Conservation (phyloP, 345 rosid genomes). For the Linum lewisii region DNA sequence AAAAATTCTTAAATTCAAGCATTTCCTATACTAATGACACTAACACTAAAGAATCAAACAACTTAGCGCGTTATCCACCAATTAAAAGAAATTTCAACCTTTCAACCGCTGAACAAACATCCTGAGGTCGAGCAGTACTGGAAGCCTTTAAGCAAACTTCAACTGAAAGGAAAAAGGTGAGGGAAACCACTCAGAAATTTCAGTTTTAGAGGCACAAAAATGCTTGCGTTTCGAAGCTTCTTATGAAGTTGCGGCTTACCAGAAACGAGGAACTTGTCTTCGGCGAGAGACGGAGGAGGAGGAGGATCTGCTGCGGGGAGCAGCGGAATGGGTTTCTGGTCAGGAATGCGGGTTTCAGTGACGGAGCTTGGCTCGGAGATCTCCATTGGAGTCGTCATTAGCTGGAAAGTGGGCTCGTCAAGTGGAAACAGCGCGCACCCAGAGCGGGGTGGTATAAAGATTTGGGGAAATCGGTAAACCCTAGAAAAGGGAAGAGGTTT, state of each 20-base stretch:
- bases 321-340: neutral
- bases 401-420: too few relatives aligned
- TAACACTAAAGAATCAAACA: neutral
- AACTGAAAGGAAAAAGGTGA: slow-evolving; percentile 26
- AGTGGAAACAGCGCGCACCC: neutral
- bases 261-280: slow-evolving; percentile 56
- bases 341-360: neutral
- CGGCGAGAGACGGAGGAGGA: slow-evolving; percentile 24
- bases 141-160: slow-evolving; percentile 91
- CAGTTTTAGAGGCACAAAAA: neutral
- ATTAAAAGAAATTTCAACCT: slow-evolving; percentile 22
- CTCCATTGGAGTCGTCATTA: neutral
- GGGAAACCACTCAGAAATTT: neutral
- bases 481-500: neutral
- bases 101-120: slow-evolving; percentile 65
- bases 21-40: neutral
- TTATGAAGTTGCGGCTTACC: slow-evolving; percentile 23
- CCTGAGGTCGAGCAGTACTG: slow-evolving; percentile 65
- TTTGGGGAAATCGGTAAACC: neutral
- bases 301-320: slow-evolving; percentile 5
- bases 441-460: neutral
- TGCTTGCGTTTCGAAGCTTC: neutral
- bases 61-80: neutral
- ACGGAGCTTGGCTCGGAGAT: neutral
- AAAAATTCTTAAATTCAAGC: neutral